Percentiles rank a stretch among this genome's conserved stretches.
phyloP scores from a whole-genome alignment of 768 basidiomycete species.

The Serendipita sp. region DNA sequence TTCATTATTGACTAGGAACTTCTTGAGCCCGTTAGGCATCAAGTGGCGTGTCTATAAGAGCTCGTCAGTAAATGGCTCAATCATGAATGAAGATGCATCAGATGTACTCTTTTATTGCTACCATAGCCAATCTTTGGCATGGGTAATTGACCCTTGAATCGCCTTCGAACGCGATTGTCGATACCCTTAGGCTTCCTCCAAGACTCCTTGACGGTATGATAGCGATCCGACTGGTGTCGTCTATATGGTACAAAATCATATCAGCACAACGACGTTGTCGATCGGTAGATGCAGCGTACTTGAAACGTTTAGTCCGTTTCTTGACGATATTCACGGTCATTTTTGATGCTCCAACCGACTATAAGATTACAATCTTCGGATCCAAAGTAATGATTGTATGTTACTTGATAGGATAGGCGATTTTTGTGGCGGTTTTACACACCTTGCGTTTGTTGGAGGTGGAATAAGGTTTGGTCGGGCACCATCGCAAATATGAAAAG shows the following conservation, averaged over 20 bases:
- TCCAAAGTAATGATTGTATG: background rate
- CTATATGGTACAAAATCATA: constrained; percentile 24
- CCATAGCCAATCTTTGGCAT: constrained; percentile 97
- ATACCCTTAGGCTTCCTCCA: constrained; percentile 99
- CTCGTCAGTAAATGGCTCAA: background rate
- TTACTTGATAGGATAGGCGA: background rate
- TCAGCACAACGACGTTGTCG: background rate
- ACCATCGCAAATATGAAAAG: background rate
- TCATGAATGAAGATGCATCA: background rate
- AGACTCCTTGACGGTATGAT: constrained; percentile 91
- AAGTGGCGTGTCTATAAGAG: constrained; percentile 67
- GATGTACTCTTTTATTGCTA: constrained; percentile 59
- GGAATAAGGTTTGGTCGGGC: background rate
- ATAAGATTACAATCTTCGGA: background rate
- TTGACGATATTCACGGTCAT: constrained; percentile 63
- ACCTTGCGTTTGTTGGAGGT: background rate
- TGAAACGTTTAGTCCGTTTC: constrained; percentile 96
- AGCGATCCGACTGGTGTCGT: constrained; percentile 98
- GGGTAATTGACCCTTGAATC: constrained; percentile 87
- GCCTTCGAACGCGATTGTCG: constrained; percentile 91
- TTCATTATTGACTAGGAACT: constrained; percentile 87
- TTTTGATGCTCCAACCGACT: constrained; percentile 3
- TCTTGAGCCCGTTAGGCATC: constrained; percentile 91
- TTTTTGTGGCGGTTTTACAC: background rate
- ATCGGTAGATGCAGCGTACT: constrained; percentile 30